phyloP scores from a whole-genome alignment of 2,329 filamentous ascomycete genomes.

The Peltaster fructicola region DNA sequence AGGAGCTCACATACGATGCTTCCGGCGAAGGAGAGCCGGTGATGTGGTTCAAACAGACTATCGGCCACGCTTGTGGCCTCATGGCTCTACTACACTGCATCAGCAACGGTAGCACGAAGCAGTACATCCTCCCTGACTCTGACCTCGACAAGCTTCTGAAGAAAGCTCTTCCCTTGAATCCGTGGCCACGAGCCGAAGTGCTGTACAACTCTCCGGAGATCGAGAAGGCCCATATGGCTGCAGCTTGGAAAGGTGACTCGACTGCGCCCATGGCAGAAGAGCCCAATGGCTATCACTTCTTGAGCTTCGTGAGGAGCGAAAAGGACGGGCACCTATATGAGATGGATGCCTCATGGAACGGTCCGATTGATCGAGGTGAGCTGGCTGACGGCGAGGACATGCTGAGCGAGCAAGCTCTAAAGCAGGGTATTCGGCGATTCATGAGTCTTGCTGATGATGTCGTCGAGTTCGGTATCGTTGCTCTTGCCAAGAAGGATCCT shows the following conservation, averaged over 20 bases:
- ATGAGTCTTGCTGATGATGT: constrained; percentile 22
- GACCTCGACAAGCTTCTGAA: constrained; percentile 28
- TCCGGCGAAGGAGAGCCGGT: constrained; percentile 33
- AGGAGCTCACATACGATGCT: constrained; percentile 24
- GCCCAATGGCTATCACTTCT: constrained; percentile 25
- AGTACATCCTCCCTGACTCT: constrained; percentile 26
- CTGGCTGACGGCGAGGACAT: constrained; percentile 26
- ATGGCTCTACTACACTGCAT: constrained; percentile 39
- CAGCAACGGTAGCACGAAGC: constrained; percentile 29
- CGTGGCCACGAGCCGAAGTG: constrained; percentile 30
- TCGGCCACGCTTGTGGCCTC: constrained; percentile 40
- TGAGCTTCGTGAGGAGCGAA: constrained; percentile 30
- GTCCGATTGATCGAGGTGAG: constrained; percentile 26
- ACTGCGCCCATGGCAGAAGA: constrained; percentile 15
- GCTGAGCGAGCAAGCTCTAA: constrained; percentile 25
- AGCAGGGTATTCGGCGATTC: constrained; percentile 23
- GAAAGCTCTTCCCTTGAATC: constrained; percentile 26
- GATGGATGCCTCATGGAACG: constrained; percentile 26
- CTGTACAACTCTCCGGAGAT: constrained; percentile 32
- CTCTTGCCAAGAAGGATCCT: constrained; percentile 17
- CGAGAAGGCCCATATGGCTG: constrained; percentile 26
- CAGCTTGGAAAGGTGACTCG: constrained; percentile 26
- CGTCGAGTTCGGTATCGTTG: constrained; percentile 28
- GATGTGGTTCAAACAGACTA: constrained; percentile 42
- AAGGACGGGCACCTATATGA: constrained; percentile 30